A percentile compares a stretch with the other conserved stretches of the same genome.
phyloP scores from a whole-genome alignment of 371 early-diverging fungal genomes.

The Circinella umbellata region DNA sequence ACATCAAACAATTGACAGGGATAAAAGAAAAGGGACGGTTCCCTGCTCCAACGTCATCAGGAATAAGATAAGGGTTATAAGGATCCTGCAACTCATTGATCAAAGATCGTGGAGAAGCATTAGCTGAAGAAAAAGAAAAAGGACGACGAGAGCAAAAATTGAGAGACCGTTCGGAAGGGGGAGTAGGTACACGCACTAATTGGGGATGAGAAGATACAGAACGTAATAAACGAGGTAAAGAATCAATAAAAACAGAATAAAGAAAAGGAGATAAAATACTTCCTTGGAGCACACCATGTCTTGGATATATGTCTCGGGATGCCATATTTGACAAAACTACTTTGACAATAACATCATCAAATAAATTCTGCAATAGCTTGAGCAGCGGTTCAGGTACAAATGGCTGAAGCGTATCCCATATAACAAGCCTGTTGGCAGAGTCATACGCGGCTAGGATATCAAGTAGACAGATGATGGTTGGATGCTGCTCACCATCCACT shows the following conservation, averaged over 20 bases:
- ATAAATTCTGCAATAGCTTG: constrained; percentile 18
- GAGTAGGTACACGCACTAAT: not conserved
- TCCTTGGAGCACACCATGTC: constrained; percentile 29
- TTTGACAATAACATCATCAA: constrained; percentile 19
- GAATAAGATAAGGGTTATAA: not conserved
- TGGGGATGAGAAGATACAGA: not conserved
- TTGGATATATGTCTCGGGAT: constrained; percentile 17
- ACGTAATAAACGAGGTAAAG: constrained; percentile 20
- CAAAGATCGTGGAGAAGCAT: not conserved
- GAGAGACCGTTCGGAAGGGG: not conserved
- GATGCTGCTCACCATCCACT: not conserved
- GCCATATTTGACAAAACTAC: constrained; percentile 9
- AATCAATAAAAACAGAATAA: constrained; percentile 31
- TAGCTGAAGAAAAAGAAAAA: not conserved
- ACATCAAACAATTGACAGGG: constrained; percentile 24
- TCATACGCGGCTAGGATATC: constrained; percentile 33
- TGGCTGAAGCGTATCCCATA: constrained; percentile 18
- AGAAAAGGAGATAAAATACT: constrained; percentile 29
- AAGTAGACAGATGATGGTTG: constrained; percentile 23
- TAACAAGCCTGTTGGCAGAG: constrained; percentile 15
- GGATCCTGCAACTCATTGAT: not conserved
- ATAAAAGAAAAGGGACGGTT: not conserved
- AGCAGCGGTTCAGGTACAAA: not conserved
- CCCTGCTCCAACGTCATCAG: not conserved
- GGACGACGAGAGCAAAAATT: not conserved